Evolutionary conservation across 2,329 filamentous ascomycete species (phyloP).

Genomic region (Aspergillus flavus): DNA sequence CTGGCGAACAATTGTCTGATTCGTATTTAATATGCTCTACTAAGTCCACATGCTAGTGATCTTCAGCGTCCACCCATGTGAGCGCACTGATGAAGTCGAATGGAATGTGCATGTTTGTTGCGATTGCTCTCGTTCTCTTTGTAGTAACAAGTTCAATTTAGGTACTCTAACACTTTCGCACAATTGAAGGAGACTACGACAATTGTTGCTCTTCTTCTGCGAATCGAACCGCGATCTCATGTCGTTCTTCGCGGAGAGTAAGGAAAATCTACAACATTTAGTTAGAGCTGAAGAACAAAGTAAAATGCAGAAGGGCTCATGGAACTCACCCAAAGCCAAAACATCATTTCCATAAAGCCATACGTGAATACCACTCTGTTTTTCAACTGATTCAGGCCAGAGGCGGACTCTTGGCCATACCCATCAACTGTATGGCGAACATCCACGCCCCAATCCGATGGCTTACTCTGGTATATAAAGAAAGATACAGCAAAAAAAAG

Average conservation of each 20-base stretch:
- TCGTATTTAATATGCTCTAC: not conserved
- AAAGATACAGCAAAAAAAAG: conserved; percentile 41
- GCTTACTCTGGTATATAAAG: conserved; percentile 40
- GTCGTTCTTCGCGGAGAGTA: conserved; percentile 41
- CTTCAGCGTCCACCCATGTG: not conserved
- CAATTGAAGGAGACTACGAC: not conserved
- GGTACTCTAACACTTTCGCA: not conserved
- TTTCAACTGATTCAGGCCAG: conserved; percentile 68
- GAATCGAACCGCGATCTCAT: conserved; percentile 30
- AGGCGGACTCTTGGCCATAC: conserved; percentile 15
- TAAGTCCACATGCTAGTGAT: not conserved
- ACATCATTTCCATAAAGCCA: conserved; percentile 78
- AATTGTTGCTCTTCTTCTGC: conserved; percentile 21
- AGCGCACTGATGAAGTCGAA: not conserved
- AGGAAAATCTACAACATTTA: conserved; percentile 32
- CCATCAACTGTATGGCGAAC: conserved; percentile 19
- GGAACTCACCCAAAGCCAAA: conserved; percentile 76
- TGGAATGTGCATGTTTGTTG: not conserved
- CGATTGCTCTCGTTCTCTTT: not conserved
- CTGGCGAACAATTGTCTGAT: not conserved
- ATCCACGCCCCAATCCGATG: conserved; percentile 27
- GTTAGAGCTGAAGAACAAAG: conserved; percentile 12
- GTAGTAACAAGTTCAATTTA: not conserved
- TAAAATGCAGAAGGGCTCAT: not conserved
- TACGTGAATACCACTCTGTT: conserved; percentile 85